phyloP scores from a whole-genome alignment of 2,329 filamentous ascomycete species.

The Talaromyces sp. region DNA sequence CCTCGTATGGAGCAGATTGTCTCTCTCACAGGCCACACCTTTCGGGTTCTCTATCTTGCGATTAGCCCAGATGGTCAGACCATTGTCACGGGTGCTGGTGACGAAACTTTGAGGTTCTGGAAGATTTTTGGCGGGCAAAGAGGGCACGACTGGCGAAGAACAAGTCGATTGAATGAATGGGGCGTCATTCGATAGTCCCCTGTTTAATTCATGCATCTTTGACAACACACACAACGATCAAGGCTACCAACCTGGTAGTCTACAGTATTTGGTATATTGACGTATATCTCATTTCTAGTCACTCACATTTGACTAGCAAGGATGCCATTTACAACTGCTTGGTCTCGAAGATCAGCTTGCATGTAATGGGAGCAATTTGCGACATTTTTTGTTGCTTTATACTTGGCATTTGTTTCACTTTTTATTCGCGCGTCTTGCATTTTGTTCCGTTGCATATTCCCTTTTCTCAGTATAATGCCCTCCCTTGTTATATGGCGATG shows the following conservation, averaged over 20 bases:
- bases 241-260: background rate
- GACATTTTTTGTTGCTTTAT: background rate
- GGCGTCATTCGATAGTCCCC: conserved; percentile 62
- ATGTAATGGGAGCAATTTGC: conserved; percentile 2
- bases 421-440: background rate
- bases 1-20: conserved; percentile 96
- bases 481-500: background rate
- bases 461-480: background rate
- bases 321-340: background rate
- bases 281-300: background rate
- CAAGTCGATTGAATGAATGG: conserved; percentile 66
- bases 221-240: background rate
- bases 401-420: background rate
- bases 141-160: conserved; percentile 60
- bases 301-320: background rate
- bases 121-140: conserved; percentile 81
- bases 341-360: background rate
- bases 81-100: conserved; percentile 91
- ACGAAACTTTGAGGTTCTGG: conserved; percentile 96
- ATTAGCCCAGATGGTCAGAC: conserved; percentile 95
- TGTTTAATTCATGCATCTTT: background rate
- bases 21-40: conserved; percentile 91
- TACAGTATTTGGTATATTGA: background rate
- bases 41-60: conserved; percentile 88
- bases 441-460: background rate